Percentiles rank a stretch among this genome's conserved stretches.
These are phyloP conservation scores for Tetradesmus obliquus DNA, from an alignment of 139 green algal species.

Conservation along the genomic window DNA sequence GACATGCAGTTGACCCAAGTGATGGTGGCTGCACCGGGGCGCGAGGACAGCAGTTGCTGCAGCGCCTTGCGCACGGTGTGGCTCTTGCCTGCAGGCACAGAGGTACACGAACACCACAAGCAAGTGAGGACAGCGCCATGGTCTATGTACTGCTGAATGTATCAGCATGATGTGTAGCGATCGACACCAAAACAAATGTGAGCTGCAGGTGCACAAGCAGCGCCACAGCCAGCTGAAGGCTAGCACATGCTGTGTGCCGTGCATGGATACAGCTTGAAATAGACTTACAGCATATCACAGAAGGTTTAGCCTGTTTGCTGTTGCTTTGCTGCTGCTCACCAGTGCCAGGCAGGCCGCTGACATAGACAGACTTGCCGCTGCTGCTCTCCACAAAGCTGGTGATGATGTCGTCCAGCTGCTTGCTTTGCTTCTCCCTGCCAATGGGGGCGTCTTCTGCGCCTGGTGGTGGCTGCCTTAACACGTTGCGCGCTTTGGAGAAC, in stretches of 20 bases:
- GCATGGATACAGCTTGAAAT: too few species aligned
- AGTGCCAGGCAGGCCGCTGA: conserved; percentile 40
- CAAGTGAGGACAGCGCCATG: background rate
- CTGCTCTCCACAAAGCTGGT: background rate
- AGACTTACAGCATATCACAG: too few species aligned
- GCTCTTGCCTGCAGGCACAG: conserved; percentile 35
- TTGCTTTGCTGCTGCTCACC: conserved; percentile 10
- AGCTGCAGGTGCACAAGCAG: background rate
- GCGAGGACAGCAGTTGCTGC: background rate
- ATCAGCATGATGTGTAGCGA: too few species aligned
- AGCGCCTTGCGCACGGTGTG: conserved; percentile 40
- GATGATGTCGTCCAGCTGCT: background rate
- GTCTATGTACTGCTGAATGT: too few species aligned
- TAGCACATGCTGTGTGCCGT: background rate
- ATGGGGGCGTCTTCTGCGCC: background rate
- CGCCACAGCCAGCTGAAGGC: background rate
- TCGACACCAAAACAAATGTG: too few species aligned
- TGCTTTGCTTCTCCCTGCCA: conserved; percentile 27
- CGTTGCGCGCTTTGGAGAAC: conserved; percentile 8
- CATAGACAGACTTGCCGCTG: conserved; percentile 20
- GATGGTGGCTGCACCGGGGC: background rate
- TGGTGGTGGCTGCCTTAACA: conserved; percentile 30
- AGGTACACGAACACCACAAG: background rate
- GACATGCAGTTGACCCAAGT: conserved; percentile 51
- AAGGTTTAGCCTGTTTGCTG: background rate